These are phyloP conservation scores for Irpex sp. DNA, from an alignment of 1,284 basidiomycete species.

Conservation along the genomic window DNA sequence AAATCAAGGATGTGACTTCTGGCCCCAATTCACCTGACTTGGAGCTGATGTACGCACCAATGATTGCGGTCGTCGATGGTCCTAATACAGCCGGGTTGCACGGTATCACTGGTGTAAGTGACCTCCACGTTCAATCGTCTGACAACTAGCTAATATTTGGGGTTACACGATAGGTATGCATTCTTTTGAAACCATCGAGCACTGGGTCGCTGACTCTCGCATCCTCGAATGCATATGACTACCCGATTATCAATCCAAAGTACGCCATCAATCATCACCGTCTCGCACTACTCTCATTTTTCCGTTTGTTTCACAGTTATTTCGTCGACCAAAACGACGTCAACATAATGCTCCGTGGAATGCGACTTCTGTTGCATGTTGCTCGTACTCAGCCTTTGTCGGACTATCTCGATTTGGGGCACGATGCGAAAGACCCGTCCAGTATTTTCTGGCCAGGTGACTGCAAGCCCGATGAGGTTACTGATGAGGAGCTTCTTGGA, in stretches of 20 bases:
- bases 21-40: neutral
- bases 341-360: neutral
- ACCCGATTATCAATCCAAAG: constrained; percentile 56
- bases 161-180: neutral
- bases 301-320: neutral
- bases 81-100: neutral
- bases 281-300: constrained; percentile 31
- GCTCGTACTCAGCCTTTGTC: neutral
- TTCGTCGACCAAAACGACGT: neutral
- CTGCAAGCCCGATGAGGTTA: neutral
- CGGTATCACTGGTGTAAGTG: neutral
- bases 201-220: neutral
- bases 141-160: neutral
- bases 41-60: neutral
- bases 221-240: constrained; percentile 41
- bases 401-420: neutral
- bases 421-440: neutral
- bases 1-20: neutral
- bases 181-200: neutral
- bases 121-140: neutral
- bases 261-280: constrained; percentile 30
- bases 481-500: neutral
- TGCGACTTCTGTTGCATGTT: neutral
- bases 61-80: neutral
- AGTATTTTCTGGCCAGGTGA: neutral